Evolutionary conservation across 768 basidiomycete genomes (phyloP), one percentile per base, ranked within the genome.

Genomic region (Gloeophyllum trabeum): DNA sequence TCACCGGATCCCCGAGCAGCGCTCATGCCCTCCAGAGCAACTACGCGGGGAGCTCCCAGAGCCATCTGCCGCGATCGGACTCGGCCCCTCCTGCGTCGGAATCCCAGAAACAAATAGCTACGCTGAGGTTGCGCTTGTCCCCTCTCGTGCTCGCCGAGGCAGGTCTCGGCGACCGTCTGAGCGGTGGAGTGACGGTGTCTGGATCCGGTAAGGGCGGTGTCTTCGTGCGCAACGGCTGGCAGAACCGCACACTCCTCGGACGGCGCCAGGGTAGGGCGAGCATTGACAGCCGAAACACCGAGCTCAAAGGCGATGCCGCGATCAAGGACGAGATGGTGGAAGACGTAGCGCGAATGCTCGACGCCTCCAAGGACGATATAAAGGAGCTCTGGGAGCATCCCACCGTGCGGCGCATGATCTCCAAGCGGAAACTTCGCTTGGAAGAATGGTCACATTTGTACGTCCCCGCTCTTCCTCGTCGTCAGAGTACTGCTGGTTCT

Each of bases 401-500:
- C n/a, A 67, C 69, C 1, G 77, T 88, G 24, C 70, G 67, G 51
- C 60, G 67, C 44, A 62, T 86, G 20, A 32, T 85, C 39, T 62
- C 71, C 37, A 57, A 66, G 24, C 70, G 77, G 41, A 77, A 73
- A 53, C 62, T 88, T 47, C 69, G 72, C 43, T 64, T 89, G 4
- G 81, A 87, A 43, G 86, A 90, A 53, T 82, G 79, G 7, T 81
- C 80, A 3, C 62, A 76, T 21, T 87, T 81, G 86, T 89, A 55
- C 54, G 81, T 47, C 44, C 34, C 43, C 35, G 13, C 5, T 48
- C 46, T 30, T 34, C 22, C 23, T 24, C 28, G 45, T 50, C 20
- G 48, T 22, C 28, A 25, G n/a, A 6, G 4, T 4, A 13, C 44
- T 40, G 4, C 41, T 18, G 30, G 35, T 36, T 5, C 26, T n/a